Percentiles rank a stretch among this genome's conserved stretches.
phyloP scores from a whole-genome alignment of 441 rosid species.

The Populus trichocarpa region DNA sequence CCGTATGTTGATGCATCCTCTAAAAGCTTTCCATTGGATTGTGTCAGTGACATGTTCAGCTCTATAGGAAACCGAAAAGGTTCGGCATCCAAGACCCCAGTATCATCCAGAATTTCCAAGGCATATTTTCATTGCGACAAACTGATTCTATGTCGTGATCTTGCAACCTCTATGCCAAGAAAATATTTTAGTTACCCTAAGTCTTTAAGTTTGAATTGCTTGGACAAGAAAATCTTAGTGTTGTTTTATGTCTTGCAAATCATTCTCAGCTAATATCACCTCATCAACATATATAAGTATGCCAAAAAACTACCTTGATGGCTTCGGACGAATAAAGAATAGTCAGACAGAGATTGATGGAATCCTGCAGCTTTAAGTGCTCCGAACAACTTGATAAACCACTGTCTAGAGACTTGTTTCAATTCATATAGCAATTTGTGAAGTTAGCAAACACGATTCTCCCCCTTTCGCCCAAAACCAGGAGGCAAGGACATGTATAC shows the following conservation, averaged over 20 bases:
- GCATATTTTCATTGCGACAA: background rate
- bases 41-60: background rate
- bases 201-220: too few species aligned
- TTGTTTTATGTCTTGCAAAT: slow-evolving; percentile 1
- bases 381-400: background rate
- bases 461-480: background rate
- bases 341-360: background rate
- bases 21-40: background rate
- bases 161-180: background rate
- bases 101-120: background rate
- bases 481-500: background rate
- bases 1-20: background rate
- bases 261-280: background rate
- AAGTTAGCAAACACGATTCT: background rate
- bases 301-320: background rate
- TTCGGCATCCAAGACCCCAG: background rate
- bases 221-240: background rate
- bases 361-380: background rate
- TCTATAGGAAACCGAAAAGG: background rate
- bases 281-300: background rate
- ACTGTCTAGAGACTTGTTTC: background rate
- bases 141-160: background rate
- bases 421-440: slow-evolving; percentile 3
- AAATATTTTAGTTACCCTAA: background rate
- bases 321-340: background rate